Percentiles rank a stretch among this genome's conserved stretches.
phyloP scores from a whole-genome alignment of 495 filamentous ascomycete genomes.

The Geopyxis carbonaria region DNA sequence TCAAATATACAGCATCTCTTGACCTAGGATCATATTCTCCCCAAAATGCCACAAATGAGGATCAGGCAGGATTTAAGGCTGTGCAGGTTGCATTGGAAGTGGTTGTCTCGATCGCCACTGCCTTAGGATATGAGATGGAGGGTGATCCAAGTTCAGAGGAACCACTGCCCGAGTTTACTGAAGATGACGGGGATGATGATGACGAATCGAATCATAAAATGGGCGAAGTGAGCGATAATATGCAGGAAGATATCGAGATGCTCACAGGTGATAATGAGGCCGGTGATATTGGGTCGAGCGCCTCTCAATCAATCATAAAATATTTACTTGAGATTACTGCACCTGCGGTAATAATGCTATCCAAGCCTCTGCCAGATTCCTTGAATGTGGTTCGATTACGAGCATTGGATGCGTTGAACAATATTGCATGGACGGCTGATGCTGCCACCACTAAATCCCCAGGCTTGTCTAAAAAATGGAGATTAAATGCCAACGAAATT shows the following conservation, averaged over 20 bases:
- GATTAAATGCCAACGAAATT: constrained; percentile 32
- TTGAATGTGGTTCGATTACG: constrained; percentile 26
- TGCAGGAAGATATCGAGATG: constrained; percentile 36
- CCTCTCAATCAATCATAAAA: constrained; percentile 1
- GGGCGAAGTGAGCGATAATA: constrained; percentile 25
- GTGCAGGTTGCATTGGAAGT: constrained; percentile 38
- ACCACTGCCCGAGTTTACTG: constrained; percentile 15
- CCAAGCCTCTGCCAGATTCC: constrained; percentile 1
- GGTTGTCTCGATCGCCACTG: constrained; percentile 41
- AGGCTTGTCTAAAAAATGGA: constrained; percentile 29
- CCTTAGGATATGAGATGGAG: constrained; percentile 27
- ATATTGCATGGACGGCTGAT: constrained; percentile 43
- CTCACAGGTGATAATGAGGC: constrained; percentile 31
- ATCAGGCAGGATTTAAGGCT: constrained; percentile 21
- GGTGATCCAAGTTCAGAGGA: constrained; percentile 23
- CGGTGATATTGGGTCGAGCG: constrained; percentile 29
- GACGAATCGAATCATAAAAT: constrained; percentile 19
- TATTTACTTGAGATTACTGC: constrained; percentile 14
- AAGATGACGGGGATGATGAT: constrained; percentile 24
- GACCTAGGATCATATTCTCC: constrained; percentile 6
- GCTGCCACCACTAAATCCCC: constrained; percentile 20
- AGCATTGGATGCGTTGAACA: constrained; percentile 39
- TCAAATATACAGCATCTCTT: constrained; percentile 5
- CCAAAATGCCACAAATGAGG: background rate
- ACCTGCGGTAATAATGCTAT: constrained; percentile 9